phyloP scores from a whole-genome alignment of 306 rosid species.

The Ormosia emarginata region DNA sequence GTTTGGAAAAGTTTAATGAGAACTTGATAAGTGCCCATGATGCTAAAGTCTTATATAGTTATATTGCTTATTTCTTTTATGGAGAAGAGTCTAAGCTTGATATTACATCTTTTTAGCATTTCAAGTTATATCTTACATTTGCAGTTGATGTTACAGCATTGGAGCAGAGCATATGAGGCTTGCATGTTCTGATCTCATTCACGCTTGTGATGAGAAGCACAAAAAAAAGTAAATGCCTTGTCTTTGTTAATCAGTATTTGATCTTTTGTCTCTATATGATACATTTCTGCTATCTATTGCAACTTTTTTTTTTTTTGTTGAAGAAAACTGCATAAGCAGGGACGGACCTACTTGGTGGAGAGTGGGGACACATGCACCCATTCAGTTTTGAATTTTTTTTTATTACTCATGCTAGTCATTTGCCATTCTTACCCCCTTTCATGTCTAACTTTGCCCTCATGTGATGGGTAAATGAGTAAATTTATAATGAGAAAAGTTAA shows the following conservation, averaged over 20 bases:
- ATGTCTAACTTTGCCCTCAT: too few species aligned
- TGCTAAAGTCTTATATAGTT: neutral
- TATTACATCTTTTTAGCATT: neutral
- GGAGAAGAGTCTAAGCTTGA: neutral
- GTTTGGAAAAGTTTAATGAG: neutral
- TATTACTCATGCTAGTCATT: too few species aligned
- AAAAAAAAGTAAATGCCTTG: slow-evolving; percentile 27
- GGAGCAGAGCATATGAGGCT: slow-evolving; percentile 51
- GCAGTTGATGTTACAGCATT: slow-evolving; percentile 41
- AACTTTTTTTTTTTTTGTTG: neutral
- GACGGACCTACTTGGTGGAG: too few species aligned
- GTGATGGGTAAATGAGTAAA: too few species aligned
- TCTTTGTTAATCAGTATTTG: neutral
- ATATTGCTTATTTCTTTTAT: neutral
- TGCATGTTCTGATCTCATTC: slow-evolving; percentile 42
- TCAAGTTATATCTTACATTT: slow-evolving; percentile 9
- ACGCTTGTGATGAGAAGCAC: slow-evolving; percentile 45
- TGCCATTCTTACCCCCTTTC: too few species aligned
- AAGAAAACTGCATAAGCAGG: neutral
- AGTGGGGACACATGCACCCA: too few species aligned
- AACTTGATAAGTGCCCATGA: neutral
- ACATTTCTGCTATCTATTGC: neutral
- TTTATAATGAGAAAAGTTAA: too few species aligned
- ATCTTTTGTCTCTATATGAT: neutral
- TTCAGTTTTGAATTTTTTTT: too few species aligned